Percentiles rank a stretch among this genome's conserved stretches.
Evolutionary conservation across 176 grass and related monocot species (phyloP).

Genomic region (Hsuehochloa calcarea): DNA sequence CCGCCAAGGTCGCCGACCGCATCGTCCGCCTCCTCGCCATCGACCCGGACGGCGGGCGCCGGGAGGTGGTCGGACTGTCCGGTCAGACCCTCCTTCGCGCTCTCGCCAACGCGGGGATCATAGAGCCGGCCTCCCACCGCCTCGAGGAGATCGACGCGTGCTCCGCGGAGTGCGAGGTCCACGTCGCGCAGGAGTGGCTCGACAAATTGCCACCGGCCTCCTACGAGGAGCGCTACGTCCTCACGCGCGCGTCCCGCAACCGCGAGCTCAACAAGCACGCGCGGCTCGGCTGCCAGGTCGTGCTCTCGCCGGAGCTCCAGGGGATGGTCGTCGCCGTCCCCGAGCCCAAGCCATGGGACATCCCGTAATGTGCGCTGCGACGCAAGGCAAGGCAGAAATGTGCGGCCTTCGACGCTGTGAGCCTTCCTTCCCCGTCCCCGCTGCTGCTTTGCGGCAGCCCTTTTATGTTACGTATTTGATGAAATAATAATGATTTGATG

Average conservation of each 20-base stretch:
- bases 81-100: constrained; percentile 88
- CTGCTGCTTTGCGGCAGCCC: background rate
- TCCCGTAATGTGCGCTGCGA: constrained; percentile 49
- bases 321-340: constrained; percentile 90
- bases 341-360: constrained; percentile 94
- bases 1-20: constrained; percentile 90
- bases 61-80: constrained; percentile 65
- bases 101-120: constrained; percentile 67
- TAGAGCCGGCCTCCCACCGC: constrained; percentile 90
- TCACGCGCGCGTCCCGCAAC: constrained; percentile 72
- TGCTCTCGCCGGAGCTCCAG: constrained; percentile 76
- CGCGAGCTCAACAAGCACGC: constrained; percentile 89
- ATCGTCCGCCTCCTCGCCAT: constrained; percentile 87
- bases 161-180: constrained; percentile 94
- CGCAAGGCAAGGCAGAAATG: background rate
- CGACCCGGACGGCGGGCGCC: constrained; percentile 65
- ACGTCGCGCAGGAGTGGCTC: constrained; percentile 98
- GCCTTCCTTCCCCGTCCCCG: background rate
- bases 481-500: constrained; percentile 50
- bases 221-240: constrained; percentile 79
- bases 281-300: constrained; percentile 86
- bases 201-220: constrained; percentile 76
- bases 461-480: constrained; percentile 41
- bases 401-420: constrained; percentile 20
- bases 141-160: constrained; percentile 95